Percentiles rank a stretch among this genome's conserved stretches.
Evolutionary conservation across 768 basidiomycete species (phyloP).

Genomic region (Kwoniella sp.): DNA sequence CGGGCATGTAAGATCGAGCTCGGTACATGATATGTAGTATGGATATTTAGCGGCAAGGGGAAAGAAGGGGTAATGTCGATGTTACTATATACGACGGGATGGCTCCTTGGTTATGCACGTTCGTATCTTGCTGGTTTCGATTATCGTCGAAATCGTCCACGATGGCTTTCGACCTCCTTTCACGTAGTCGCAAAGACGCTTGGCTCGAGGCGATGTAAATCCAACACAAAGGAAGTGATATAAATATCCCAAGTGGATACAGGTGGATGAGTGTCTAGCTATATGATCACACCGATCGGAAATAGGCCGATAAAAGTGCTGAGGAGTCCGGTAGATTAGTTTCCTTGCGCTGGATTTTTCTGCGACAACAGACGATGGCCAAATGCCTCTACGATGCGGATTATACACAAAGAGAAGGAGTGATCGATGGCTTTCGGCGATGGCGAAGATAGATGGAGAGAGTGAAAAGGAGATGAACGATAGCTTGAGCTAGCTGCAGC

Average conservation of each 20-base stretch:
- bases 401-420: background rate
- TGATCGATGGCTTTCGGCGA: too few species aligned
- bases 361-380: too few species aligned
- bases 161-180: background rate
- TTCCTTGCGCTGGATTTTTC: background rate
- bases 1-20: conserved; percentile 22
- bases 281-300: background rate
- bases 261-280: background rate
- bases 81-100: too few species aligned
- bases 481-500: background rate
- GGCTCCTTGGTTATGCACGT: background rate
- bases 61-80: background rate
- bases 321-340: background rate
- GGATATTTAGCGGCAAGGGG: background rate
- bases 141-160: background rate
- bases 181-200: background rate
- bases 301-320: background rate
- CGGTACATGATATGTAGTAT: conserved; percentile 17
- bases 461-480: background rate
- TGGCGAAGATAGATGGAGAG: background rate
- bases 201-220: background rate
- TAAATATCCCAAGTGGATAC: background rate
- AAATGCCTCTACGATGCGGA: background rate
- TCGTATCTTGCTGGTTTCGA: background rate
- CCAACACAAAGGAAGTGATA: background rate